Evolutionary conservation across 2,329 filamentous ascomycete species (phyloP), one percentile per base, ranked within the genome.

Genomic region (Penicillium hesseltinei): DNA sequence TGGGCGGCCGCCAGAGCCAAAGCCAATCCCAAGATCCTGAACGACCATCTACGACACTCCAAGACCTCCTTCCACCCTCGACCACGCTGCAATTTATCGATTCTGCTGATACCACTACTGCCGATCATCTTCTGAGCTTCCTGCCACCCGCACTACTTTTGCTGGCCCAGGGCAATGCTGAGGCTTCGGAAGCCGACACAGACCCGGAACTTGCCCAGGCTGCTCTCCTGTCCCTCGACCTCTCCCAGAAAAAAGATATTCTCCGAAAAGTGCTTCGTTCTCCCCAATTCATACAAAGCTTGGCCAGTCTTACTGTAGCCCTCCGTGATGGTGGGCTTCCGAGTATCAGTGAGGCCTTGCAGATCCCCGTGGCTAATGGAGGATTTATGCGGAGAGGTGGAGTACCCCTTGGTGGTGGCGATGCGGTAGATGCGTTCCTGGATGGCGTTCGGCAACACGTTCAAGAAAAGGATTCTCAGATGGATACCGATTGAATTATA

Each of bases 391-490:
- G 82, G 60, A 87, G 89, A 54, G 88, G 90, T 6, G 88, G 85
- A 50, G 87, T 97, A 79, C 92, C 93, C 2, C 76, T 97, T 45
- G 93, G 92, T 43, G 92, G 92, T 51, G 90, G 89, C 6, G 88
- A 94, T 66, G 93, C 93, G 13, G 87, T 99, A 2, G 88, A 95
- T 77, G 90, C 90, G 4, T 99, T 99, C 75, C 82, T 99, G 23
- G 85, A 95, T 55, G 94, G 93, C 3, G 87, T 97, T 47, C 94
- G 89, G 81, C 88, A 85, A 77, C 87, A 85, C 6, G 88, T 92
- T 0, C 82, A 90, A 76, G 83, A 88, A 38, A 64, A 71, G 46
- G 67, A 72, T 58, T 65, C 75, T 57, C 66, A 65, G 45, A 80
- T 80, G 78, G 76, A 80, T 44, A 77, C 75, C 35, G 75, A 78